Base-by-base conservation (phyloP, 192 early-diverging fungal species). In the Entomortierella chlamydospora region DNA sequence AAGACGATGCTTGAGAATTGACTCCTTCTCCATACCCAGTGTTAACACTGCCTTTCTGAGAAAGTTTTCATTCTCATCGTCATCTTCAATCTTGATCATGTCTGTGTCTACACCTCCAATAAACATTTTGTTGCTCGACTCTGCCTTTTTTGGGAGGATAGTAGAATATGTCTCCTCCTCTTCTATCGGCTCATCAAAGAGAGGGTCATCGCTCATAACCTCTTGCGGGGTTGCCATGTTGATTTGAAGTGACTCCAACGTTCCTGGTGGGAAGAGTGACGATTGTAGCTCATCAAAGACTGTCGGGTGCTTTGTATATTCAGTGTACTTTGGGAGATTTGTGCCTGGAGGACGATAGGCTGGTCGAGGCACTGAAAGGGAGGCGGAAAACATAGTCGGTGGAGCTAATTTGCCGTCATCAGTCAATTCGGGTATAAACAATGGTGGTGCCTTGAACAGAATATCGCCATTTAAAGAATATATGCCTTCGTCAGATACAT, bases 201-300 rank as follows among this genome's bases (percentile, higher is more conserved):
- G 52, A 0, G 76, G 66, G 11, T 70, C 65, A 4, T 79, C 76
- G 29, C 61, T 79, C 15, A 79, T 57, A 8, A 79, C 76, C 31
- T 79, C 76, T 66, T 79, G 76, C 6, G 76, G 76, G n/a, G 76
- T 79, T 15, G 67, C 76, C 76, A 79, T 79, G 28, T 51, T 70
- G 22, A 70, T 79, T 15, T 66, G 76, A 4, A 79, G 34, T 11
- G 68, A 70, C 25, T 68, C 61, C 29, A 79, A 33, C 22, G 76
- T 79, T 18, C 76, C 76, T 0, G 76, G 76, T 18, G 76, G 76
- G 52, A 79, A 79, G 25, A 79, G 63, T 7, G 76, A 70, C 1
- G 76, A 79, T 51, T 79, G 76, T 8, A 79, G 52, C 11, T 79
- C 76, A 20, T 79, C 76, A 60, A 79, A 70, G 2, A 79, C 76